A percentile compares a stretch with the other conserved stretches of the same genome.
phyloP scores from a whole-genome alignment of 1,139 yeast species.

The Hanseniaspora gamundiae region DNA sequence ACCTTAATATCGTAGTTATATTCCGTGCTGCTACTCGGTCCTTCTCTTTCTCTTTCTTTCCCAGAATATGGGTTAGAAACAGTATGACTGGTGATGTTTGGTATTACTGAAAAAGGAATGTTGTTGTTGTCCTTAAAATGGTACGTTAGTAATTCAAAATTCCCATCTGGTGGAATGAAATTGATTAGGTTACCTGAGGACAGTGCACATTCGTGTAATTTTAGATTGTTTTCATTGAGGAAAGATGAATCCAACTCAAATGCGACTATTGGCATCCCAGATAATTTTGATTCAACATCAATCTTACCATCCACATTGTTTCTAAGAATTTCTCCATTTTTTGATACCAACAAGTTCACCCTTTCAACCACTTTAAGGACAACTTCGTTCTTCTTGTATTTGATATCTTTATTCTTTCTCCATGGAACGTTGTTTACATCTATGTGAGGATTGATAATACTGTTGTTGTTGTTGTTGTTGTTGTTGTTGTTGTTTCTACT shows the following conservation, averaged over 20 bases:
- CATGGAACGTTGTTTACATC: constrained; percentile 38
- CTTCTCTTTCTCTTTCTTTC: too few species aligned
- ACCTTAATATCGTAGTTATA: constrained; percentile 49
- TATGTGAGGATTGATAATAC: neutral
- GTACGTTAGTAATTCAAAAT: constrained; percentile 78
- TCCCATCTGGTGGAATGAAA: constrained; percentile 87
- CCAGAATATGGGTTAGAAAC: constrained; percentile 26
- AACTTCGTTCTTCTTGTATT: constrained; percentile 73
- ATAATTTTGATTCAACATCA: constrained; percentile 55
- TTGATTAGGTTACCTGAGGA: constrained; percentile 36
- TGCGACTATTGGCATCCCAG: constrained; percentile 63
- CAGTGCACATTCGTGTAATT: constrained; percentile 90
- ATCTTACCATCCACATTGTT: constrained; percentile 73
- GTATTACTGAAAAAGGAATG: constrained; percentile 62
- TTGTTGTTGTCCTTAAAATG: constrained; percentile 45
- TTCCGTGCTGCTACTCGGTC: constrained; percentile 34
- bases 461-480: too few species aligned
- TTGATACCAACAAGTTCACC: constrained; percentile 53
- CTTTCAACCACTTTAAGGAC: constrained; percentile 67
- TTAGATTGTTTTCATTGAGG: constrained; percentile 53
- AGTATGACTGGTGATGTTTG: constrained; percentile 32
- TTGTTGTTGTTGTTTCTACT: too few species aligned
- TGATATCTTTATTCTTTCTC: constrained; percentile 54
- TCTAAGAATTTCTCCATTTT: constrained; percentile 48
- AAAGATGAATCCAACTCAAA: constrained; percentile 49